Percentiles rank a stretch among this genome's conserved stretches.
Conservation (phyloP, 345 rosid genomes). For the Pistacia vera region DNA sequence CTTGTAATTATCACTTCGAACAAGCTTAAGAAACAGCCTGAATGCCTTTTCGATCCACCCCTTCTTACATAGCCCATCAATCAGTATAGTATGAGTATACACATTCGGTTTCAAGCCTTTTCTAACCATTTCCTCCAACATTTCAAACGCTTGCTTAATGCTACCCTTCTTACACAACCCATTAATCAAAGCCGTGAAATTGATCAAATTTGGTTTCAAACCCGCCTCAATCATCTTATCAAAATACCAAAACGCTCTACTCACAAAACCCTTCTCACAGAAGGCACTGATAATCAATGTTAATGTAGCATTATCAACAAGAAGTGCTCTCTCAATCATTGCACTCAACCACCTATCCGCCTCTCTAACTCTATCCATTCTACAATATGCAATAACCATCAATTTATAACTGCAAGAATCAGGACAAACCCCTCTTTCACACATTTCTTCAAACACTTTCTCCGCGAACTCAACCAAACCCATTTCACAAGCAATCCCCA, state of each 20-base stretch:
- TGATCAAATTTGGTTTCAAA: constrained; percentile 73
- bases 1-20: constrained; percentile 73
- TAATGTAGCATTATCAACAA: constrained; percentile 71
- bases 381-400: constrained; percentile 65
- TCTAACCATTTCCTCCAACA: constrained; percentile 84
- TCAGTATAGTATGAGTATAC: constrained; percentile 75
- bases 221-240: constrained; percentile 63
- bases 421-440: constrained; percentile 59
- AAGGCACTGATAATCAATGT: constrained; percentile 59
- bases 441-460: constrained; percentile 80
- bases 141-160: constrained; percentile 84
- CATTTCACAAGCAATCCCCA: constrained; percentile 40
- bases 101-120: constrained; percentile 84
- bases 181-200: constrained; percentile 74
- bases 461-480: constrained; percentile 63
- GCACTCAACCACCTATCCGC: constrained; percentile 71
- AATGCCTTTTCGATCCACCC: constrained; percentile 96
- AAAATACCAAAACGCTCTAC: constrained; percentile 67
- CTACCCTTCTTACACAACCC: constrained; percentile 83
- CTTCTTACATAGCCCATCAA: constrained; percentile 87
- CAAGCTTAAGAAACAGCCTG: constrained; percentile 82
- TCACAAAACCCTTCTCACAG: constrained; percentile 61
- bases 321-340: constrained; percentile 64
- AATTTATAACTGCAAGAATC: constrained; percentile 59
- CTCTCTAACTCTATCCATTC: constrained; percentile 57